A percentile compares a stretch with the other conserved stretches of the same genome.
Evolutionary conservation across 116 monocot species (phyloP).

Genomic region (Thalassia testudinum): DNA sequence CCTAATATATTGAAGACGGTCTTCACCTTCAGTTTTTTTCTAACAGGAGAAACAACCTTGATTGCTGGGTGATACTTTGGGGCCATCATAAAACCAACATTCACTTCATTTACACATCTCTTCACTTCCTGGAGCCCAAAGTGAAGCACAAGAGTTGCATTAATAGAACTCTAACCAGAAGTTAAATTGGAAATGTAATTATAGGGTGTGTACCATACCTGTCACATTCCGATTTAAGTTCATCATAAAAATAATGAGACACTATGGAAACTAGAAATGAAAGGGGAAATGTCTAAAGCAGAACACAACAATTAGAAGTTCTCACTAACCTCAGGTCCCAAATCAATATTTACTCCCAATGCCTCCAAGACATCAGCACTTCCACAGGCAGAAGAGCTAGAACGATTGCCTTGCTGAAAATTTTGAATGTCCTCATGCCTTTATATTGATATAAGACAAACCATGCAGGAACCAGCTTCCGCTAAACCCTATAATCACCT

Average conservation of each 20-base stretch:
- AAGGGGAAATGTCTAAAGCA: too few relatives aligned
- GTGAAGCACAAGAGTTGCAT: too few relatives aligned
- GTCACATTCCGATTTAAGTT: too few relatives aligned
- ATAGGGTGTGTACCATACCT: too few relatives aligned
- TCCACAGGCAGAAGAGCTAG: conserved; percentile 94
- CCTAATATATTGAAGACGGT: conserved; percentile 95
- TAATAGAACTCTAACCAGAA: too few relatives aligned
- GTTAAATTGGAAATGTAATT: too few relatives aligned
- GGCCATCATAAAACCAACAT: conserved; percentile 95
- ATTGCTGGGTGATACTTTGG: conserved; percentile 91
- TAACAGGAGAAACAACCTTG: conserved; percentile 70
- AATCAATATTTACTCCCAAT: conserved; percentile 67
- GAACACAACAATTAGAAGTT: too few relatives aligned
- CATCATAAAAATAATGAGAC: too few relatives aligned
- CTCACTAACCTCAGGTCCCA: conserved; percentile 58
- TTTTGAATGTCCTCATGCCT: neutral
- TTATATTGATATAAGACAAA: neutral
- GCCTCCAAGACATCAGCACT: conserved; percentile 95
- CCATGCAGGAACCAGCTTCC: neutral
- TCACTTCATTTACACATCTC: conserved; percentile 54
- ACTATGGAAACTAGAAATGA: too few relatives aligned
- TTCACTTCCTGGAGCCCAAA: conserved; percentile 32
- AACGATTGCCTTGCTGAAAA: conserved; percentile 82
- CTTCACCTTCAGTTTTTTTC: conserved; percentile 91
- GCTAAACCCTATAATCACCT: conserved; percentile 17